Evolutionary conservation across 108 stramenopile genomes (phyloP), one percentile per base, ranked within the genome.

Genomic region (Cylindrotheca closterium): DNA sequence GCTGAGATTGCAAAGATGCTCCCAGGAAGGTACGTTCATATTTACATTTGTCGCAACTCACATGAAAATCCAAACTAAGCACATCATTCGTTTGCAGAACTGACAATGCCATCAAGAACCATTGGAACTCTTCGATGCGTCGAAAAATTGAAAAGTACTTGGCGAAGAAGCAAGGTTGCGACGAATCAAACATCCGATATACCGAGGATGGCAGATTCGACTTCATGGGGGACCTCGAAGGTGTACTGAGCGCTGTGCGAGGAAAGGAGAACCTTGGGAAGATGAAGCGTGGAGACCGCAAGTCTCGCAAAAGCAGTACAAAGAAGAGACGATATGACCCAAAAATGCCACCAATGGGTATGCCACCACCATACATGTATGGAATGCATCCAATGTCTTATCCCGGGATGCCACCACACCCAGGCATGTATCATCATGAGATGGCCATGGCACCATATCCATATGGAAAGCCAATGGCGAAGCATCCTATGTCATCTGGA

Each of bases 91-190:
- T 65, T 25, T 12, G 67, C 54, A 88, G 95, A 63, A 99, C 98
- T 18, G 97, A 99, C 78, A 99, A 99, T 73, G 94, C 96, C 47
- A 98, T 99, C 66, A 99, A 96, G 74, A 96, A 96, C 71, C 95
- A 95, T 63, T 97, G 96, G 96, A 96, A 97, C 70, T 90, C 91
- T 0, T 84, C 83, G 61, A 93, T 94, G 86, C 85, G 90, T 55
- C 61, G 83, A 54, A 91, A 91, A 65, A 80, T 91, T 37, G 86
- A 91, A 65, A 85, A 86, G 59, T 84, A 82, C 57, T 37, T 91
- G 37, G 68, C 83, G 26, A 71, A 73, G 50, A 84, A 81, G 49
- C 67, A 79, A 60, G 81, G 76, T 3, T 65, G 73, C 21, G 75
- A 84, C 32, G 73, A 79, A 50, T 27, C 58, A 18, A 67, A 72